phyloP scores from a whole-genome alignment of 176 grass and related monocot species.

The Musa beccarii region DNA sequence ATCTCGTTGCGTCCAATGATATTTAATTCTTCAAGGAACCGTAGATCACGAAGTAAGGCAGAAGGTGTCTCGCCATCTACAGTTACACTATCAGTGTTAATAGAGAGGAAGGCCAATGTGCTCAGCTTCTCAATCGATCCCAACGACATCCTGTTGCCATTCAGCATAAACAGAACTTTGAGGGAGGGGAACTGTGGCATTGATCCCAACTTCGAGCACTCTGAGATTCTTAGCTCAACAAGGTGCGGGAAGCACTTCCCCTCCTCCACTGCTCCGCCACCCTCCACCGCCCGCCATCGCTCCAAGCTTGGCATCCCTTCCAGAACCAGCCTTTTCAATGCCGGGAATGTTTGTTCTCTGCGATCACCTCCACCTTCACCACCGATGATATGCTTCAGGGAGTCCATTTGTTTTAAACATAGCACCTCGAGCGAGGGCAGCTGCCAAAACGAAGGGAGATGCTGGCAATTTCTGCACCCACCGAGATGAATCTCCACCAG shows the following conservation, averaged over 20 bases:
- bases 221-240: not conserved
- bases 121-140: not conserved
- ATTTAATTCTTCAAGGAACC: not conserved
- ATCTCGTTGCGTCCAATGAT: not conserved
- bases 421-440: conserved; percentile 15
- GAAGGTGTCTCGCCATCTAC: not conserved
- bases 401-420: not conserved
- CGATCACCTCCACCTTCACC: not conserved
- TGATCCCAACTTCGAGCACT: not conserved
- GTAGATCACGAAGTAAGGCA: not conserved
- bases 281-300: not conserved
- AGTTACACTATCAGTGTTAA: not conserved
- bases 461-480: not conserved
- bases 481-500: conserved; percentile 1
- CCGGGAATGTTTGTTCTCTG: not conserved
- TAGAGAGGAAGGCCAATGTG: not conserved
- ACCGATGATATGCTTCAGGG: conserved; percentile 1
- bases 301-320: not conserved
- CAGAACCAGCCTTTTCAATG: not conserved
- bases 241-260: not conserved
- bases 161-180: not conserved
- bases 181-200: not conserved
- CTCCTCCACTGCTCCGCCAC: not conserved
- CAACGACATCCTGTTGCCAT: not conserved
- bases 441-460: conserved; percentile 19